A percentile compares a stretch with the other conserved stretches of the same genome.
phyloP scores from a whole-genome alignment of 768 basidiomycete genomes.

The Candolleomyces efflorescens region DNA sequence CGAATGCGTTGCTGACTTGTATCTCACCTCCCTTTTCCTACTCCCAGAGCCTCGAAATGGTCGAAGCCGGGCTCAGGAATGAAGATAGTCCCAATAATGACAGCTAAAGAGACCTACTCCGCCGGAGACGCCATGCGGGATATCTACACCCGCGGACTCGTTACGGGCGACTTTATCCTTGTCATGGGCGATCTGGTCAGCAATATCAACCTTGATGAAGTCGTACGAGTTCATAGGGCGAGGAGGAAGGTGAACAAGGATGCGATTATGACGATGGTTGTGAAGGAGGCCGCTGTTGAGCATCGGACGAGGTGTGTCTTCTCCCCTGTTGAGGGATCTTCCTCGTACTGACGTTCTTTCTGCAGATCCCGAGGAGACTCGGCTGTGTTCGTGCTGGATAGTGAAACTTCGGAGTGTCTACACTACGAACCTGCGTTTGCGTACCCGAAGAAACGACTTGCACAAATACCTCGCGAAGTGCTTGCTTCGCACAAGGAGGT shows the following conservation, averaged over 20 bases:
- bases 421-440: slow-evolving; percentile 79
- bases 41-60: slow-evolving; percentile 75
- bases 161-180: slow-evolving; percentile 88
- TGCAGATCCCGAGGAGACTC: slow-evolving; percentile 67
- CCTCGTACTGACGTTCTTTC: neutral
- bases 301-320: slow-evolving; percentile 69
- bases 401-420: slow-evolving; percentile 73
- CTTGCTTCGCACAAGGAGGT: slow-evolving; percentile 70
- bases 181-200: slow-evolving; percentile 92
- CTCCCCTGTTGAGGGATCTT: slow-evolving; percentile 12
- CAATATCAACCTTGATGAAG: slow-evolving; percentile 86
- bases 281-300: slow-evolving; percentile 67
- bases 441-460: slow-evolving; percentile 58
- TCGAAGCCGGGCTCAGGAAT: slow-evolving; percentile 73
- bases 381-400: slow-evolving; percentile 74
- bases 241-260: slow-evolving; percentile 84
- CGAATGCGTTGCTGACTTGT: neutral
- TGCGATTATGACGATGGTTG: slow-evolving; percentile 95
- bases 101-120: slow-evolving; percentile 82
- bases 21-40: slow-evolving; percentile 8
- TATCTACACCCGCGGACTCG: slow-evolving; percentile 87
- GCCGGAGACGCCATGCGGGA: slow-evolving; percentile 92
- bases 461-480: slow-evolving; percentile 75
- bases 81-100: slow-evolving; percentile 82
- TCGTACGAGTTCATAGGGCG: slow-evolving; percentile 85